Evolutionary conservation across 345 rosid genomes (phyloP), one percentile per base, ranked within the genome.

Genomic region (Pseudoturritis turrita): DNA sequence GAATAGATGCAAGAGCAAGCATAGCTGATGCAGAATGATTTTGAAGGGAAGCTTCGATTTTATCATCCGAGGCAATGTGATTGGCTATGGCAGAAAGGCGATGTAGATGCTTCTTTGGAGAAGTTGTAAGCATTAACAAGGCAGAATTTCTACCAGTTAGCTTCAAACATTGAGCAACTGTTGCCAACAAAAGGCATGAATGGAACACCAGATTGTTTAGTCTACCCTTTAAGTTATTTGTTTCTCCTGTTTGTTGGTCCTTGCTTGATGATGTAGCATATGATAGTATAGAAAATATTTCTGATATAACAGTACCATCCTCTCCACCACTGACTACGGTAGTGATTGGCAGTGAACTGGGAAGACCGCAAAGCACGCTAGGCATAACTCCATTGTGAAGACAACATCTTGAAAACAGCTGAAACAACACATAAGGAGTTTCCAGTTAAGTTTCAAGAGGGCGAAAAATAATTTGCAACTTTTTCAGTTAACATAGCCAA

Each of bases 311-410:
- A n/a, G 96, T 95, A 69, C 96, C 91, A 73, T 95, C 96, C 46
- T 84, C 97, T 74, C 99, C 97, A 10, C 99, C 97, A 73, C 96
- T 91, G 76, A 91, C 89, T 55, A 89, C 72, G 15, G 96, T 89
- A 43, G 91, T 81, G 59, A 80, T 87, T 55, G 96, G 93, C 26
- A 89, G 85, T 73, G 99, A 87, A 77, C 83, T 91, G 74, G 97
- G 94, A 75, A 95, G 80, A 62, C 97, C 99, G 55, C 99, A 95
- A 51, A 95, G 91, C 61, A 91, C 76, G 77, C 83, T 80, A 29
- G 96, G 88, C 71, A 95, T 76, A 56, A 85, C 77, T 78, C 88
- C 89, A 74, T 76, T 89, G 67, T 84, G 90, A 45, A 91, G 87
- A 81, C 96, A 95, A 79, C 96, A 91, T 77, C 99, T 86, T 78